Conservation (phyloP, 73 alveolate genomes). For the Symbiodinium pilosum region DNA sequence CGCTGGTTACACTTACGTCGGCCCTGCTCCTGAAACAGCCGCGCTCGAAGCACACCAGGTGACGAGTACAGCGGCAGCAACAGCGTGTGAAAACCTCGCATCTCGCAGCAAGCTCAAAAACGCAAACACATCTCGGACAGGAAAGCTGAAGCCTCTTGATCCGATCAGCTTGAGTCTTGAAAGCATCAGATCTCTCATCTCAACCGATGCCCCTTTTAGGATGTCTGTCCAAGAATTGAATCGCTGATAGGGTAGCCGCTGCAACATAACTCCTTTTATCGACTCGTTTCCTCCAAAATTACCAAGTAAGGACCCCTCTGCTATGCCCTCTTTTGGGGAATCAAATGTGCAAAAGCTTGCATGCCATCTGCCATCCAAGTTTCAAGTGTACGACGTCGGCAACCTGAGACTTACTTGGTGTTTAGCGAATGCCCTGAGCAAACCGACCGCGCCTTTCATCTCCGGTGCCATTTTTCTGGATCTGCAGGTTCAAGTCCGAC, state of each 20-base stretch:
- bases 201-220: too few relatives aligned
- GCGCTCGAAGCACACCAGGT: background rate
- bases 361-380: background rate
- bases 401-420: background rate
- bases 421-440: background rate
- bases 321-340: too few relatives aligned
- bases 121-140: background rate
- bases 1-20: background rate
- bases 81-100: background rate
- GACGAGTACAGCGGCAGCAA: background rate
- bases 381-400: conserved; percentile 8
- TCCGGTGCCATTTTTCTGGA: background rate
- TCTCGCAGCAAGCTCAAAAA: background rate
- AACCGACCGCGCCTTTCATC: background rate
- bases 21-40: background rate
- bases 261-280: too few relatives aligned
- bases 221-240: too few relatives aligned
- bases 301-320: too few relatives aligned
- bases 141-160: too few relatives aligned
- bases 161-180: too few relatives aligned
- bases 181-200: too few relatives aligned
- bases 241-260: too few relatives aligned
- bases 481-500: background rate
- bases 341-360: background rate
- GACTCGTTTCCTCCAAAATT: too few relatives aligned